These are phyloP conservation scores for Cyclotella baltica DNA, from an alignment of 108 stramenopile genomes.

Conservation along the genomic window DNA sequence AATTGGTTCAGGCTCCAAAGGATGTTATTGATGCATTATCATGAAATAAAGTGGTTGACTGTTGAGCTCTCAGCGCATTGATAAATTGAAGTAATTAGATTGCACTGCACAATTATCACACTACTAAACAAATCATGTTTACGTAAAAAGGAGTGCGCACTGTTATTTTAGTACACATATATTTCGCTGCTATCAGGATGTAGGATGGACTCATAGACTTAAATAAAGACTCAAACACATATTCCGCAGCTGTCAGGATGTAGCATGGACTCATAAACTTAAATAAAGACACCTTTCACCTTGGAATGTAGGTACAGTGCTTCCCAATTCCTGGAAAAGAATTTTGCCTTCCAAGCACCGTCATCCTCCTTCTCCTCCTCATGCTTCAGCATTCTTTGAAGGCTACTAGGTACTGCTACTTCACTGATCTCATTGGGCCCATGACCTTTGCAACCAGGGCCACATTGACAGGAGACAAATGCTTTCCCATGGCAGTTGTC, in stretches of 20 bases:
- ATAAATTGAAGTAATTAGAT: no score
- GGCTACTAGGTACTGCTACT: background rate
- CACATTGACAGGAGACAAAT: constrained; percentile 11
- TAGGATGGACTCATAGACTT: no score
- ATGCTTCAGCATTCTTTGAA: background rate
- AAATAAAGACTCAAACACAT: no score
- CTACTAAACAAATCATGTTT: no score
- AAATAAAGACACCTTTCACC: constrained; percentile 8
- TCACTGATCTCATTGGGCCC: background rate
- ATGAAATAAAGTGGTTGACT: background rate
- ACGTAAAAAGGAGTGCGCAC: no score
- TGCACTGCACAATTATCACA: no score
- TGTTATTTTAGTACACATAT: no score
- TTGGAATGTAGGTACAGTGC: background rate
- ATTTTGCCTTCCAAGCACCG: constrained; percentile 1
- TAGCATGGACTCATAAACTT: no score
- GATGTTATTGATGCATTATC: constrained; percentile 76
- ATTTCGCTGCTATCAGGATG: no score
- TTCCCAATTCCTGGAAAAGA: background rate
- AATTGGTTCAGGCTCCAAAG: constrained; percentile 96
- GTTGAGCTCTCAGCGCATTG: no score
- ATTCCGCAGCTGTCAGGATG: no score
- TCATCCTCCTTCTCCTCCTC: background rate
- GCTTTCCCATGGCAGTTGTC: constrained; percentile 6
- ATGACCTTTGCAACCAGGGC: constrained; percentile 5